phyloP scores from a whole-genome alignment of 2,329 filamentous ascomycete species.

The Cytospora paraplurivora region DNA sequence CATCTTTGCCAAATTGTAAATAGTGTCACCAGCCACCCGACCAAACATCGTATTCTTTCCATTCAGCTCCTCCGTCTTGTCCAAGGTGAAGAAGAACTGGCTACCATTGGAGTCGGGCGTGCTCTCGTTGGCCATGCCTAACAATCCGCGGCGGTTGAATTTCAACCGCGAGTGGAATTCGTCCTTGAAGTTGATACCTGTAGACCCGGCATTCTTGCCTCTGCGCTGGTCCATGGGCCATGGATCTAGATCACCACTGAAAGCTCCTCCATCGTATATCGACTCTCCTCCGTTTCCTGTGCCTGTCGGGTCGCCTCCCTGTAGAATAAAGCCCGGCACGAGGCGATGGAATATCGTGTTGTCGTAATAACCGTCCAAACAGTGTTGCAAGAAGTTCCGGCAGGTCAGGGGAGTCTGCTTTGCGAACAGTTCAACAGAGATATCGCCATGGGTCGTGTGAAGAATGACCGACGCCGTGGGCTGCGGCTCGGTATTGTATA shows the following conservation, averaged over 20 bases:
- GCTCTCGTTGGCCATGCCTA: slow-evolving; percentile 96
- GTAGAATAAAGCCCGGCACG: slow-evolving; percentile 87
- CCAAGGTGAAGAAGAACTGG: slow-evolving; percentile 96
- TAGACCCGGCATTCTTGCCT: slow-evolving; percentile 61
- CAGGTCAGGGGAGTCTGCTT: slow-evolving; percentile 90
- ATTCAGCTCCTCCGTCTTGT: slow-evolving; percentile 79
- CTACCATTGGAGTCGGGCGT: slow-evolving; percentile 80
- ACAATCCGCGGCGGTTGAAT: slow-evolving; percentile 84
- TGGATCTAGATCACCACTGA: slow-evolving; percentile 71
- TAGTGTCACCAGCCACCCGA: slow-evolving; percentile 86
- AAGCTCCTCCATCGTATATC: slow-evolving; percentile 84
- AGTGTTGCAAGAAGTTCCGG: slow-evolving; percentile 94
- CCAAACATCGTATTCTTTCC: slow-evolving; percentile 94
- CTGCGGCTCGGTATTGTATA: slow-evolving; percentile 93
- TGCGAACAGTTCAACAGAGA: slow-evolving; percentile 90
- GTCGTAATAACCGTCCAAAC: slow-evolving; percentile 93
- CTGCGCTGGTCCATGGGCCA: slow-evolving; percentile 67
- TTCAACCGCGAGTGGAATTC: slow-evolving; percentile 91
- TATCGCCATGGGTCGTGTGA: slow-evolving; percentile 85
- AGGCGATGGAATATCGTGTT: slow-evolving; percentile 93
- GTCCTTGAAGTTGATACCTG: slow-evolving; percentile 69
- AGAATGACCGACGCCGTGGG: slow-evolving; percentile 90
- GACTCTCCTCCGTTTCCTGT: slow-evolving; percentile 90
- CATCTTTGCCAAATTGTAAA: slow-evolving; percentile 95
- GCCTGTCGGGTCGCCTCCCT: slow-evolving; percentile 92